Evolutionary conservation across 306 rosid genomes (phyloP), one percentile per base, ranked within the genome.

Genomic region (Lagenaria siceraria): DNA sequence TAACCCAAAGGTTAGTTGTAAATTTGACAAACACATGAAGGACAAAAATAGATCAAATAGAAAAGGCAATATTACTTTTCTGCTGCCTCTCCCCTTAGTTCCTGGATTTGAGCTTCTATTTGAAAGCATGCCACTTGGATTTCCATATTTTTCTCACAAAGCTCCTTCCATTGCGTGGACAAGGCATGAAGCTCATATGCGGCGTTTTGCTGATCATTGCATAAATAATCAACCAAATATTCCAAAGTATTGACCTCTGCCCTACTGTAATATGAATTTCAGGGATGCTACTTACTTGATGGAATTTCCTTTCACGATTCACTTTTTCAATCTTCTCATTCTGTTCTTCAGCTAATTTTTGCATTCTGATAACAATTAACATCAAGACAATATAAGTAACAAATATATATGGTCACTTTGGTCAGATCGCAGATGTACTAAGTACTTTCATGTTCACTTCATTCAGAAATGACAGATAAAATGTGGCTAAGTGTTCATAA

Each of bases 291-390:
- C 73, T 82, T 81, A 94, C 98, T 95, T 95, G 98, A 82, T 90
- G 98, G 78, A 87, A 89, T 87, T 95, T 92, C 82, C 98, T 90
- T 78, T 92, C 97, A 42, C 97, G 98, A 62, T 95, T 92, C 56
- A 92, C 97, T 33, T 88, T 87, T 85, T 92, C 98, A 82, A 90
- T 95, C 86, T 90, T 84, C 25, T 88, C 91, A 64, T 76, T 83
- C 77, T 88, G 91, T 61, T 90, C 91, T 80, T 86, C 91, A 64
- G 97, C 93, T 81, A 92, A 85, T 80, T 87, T 92, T 85, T 95
- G 97, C 97, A 90, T 87, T 80, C 98, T 95, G 84, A 46, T 59
- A 29, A 8, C 21, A 48, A 31, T 46, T 0, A 46, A 46, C 21
- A 51, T 51, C 29, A 21, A 21, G 51, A 12, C 78, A 54, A 75